phyloP scores from a whole-genome alignment of 140 eudicot species.

The Ambrosia hybrid region DNA sequence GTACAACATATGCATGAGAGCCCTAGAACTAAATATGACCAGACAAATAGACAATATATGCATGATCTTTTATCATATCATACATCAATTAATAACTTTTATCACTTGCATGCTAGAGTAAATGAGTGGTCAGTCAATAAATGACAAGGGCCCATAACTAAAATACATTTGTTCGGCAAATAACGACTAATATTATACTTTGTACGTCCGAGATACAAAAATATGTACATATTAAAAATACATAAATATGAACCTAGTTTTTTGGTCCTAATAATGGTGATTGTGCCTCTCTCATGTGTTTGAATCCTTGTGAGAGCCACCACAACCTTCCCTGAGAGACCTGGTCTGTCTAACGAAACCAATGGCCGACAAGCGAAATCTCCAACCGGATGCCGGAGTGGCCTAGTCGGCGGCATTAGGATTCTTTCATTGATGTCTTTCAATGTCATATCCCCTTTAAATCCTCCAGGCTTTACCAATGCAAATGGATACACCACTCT shows the following conservation, averaged over 20 bases:
- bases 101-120: not conserved
- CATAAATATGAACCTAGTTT: slow-evolving; percentile 30
- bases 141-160: too few species aligned
- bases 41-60: not conserved
- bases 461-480: slow-evolving; percentile 90
- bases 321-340: slow-evolving; percentile 87
- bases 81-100: too few species aligned
- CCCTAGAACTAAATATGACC: not conserved
- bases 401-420: slow-evolving; percentile 84
- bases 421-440: slow-evolving; percentile 87
- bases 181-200: slow-evolving; percentile 17
- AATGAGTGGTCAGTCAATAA: too few species aligned
- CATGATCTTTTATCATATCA: not conserved
- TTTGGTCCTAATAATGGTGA: slow-evolving; percentile 80
- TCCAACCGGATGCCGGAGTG: slow-evolving; percentile 92
- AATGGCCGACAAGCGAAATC: slow-evolving; percentile 80
- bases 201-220: slow-evolving; percentile 12
- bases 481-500: slow-evolving; percentile 88
- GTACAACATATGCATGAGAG: not conserved
- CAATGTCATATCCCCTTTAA: slow-evolving; percentile 73
- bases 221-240: not conserved
- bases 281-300: slow-evolving; percentile 93
- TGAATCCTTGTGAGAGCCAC: slow-evolving; percentile 84
- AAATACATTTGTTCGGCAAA: not conserved
- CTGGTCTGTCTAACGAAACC: slow-evolving; percentile 59